Evolutionary conservation across 2,329 filamentous ascomycete species (phyloP).

Genomic region (Beauveria medogensis): DNA sequence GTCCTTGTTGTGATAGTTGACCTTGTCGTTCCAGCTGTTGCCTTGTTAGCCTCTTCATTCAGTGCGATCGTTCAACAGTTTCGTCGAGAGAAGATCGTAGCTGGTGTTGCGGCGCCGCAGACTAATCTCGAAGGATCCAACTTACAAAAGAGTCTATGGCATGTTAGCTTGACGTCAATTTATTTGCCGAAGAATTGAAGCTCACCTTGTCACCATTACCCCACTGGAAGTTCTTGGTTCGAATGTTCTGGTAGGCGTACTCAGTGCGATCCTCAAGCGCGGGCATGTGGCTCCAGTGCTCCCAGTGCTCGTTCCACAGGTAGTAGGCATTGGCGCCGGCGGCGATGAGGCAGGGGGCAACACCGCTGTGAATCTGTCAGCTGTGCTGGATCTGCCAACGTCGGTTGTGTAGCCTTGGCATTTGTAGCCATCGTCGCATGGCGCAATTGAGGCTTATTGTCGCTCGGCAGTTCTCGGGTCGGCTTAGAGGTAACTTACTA

Average conservation of each 20-base stretch:
- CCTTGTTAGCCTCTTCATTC: constrained; percentile 15
- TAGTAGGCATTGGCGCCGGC: constrained; percentile 76
- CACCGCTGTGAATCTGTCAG: constrained; percentile 48
- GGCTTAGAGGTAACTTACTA: constrained; percentile 58
- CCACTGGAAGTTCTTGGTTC: constrained; percentile 91
- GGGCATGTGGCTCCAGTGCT: constrained; percentile 80
- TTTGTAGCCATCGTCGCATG: constrained; percentile 16
- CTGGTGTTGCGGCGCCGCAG: neutral
- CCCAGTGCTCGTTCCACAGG: constrained; percentile 95
- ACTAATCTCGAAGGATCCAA: constrained; percentile 15
- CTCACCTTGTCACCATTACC: constrained; percentile 89
- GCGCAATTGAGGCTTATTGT: constrained; percentile 7
- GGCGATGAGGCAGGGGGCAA: constrained; percentile 64
- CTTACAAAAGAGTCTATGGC: constrained; percentile 57
- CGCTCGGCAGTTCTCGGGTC: neutral
- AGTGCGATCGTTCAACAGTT: neutral
- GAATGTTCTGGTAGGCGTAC: constrained; percentile 97
- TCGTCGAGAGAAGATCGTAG: neutral
- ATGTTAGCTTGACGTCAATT: constrained; percentile 18
- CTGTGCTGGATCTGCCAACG: constrained; percentile 1
- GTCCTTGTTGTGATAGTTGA: constrained; percentile 97
- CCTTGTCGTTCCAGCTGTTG: constrained; percentile 78
- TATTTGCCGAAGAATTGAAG: neutral
- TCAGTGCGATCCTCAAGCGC: constrained; percentile 85
- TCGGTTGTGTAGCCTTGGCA: neutral